A percentile compares a stretch with the other conserved stretches of the same genome.
phyloP scores from a whole-genome alignment of 2,329 filamentous ascomycete genomes.

The Zymoseptoria crescenta region DNA sequence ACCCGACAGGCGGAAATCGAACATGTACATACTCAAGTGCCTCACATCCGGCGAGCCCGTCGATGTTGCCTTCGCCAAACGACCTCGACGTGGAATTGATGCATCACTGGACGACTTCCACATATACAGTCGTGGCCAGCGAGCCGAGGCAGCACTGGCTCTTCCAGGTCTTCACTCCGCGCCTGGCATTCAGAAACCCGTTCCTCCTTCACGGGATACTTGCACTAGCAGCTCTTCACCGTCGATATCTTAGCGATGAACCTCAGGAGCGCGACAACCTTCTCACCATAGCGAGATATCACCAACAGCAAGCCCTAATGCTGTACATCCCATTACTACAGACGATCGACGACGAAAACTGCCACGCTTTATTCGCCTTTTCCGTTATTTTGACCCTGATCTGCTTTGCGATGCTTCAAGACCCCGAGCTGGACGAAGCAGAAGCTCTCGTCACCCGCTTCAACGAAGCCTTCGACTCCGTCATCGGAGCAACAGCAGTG shows the following conservation, averaged over 20 bases:
- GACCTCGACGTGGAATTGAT: constrained; percentile 17
- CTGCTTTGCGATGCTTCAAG: constrained; percentile 14
- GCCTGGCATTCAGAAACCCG: constrained; percentile 12
- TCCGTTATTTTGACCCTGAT: constrained; percentile 10
- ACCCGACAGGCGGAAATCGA: constrained; percentile 7
- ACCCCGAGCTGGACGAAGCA: constrained; percentile 1
- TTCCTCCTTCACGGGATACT: constrained; percentile 18
- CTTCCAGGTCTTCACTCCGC: constrained; percentile 12
- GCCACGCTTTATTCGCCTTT: constrained; percentile 18
- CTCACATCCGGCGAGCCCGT: background rate
- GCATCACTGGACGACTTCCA: constrained; percentile 16
- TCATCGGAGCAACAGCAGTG: constrained; percentile 11
- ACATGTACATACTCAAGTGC: constrained; percentile 11
- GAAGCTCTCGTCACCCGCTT: constrained; percentile 8
- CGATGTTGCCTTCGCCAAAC: background rate
- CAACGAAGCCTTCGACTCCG: constrained; percentile 14
- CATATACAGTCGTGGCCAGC: constrained; percentile 12
- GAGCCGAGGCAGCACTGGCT: constrained; percentile 4
- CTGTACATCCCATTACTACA: constrained; percentile 17
- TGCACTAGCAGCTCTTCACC: constrained; percentile 12
- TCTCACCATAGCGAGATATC: constrained; percentile 16
- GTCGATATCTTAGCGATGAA: constrained; percentile 6
- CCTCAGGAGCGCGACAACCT: constrained; percentile 5
- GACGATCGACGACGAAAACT: constrained; percentile 16
- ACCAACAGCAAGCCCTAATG: constrained; percentile 18